Percentiles rank a stretch among this genome's conserved stretches.
Conservation (phyloP, 306 rosid genomes). For the Macrotyloma uniflorum region DNA sequence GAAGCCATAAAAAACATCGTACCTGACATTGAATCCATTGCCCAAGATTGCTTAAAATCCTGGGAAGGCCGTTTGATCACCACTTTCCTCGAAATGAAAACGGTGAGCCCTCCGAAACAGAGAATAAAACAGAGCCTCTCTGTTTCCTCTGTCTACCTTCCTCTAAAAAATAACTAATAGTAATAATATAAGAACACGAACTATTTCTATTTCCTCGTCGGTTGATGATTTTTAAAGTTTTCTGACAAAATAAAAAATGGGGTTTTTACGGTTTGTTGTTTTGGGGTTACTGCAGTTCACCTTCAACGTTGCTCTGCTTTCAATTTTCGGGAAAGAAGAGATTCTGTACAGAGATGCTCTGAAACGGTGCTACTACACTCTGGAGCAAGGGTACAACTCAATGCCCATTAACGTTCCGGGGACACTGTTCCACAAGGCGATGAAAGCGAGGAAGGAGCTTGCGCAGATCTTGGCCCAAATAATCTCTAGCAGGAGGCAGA, state of each 20-base stretch:
- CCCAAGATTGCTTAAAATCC: constrained; percentile 60
- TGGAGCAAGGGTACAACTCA: constrained; percentile 92
- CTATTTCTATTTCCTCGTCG: neutral
- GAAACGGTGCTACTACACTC: constrained; percentile 77
- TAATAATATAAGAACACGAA: neutral
- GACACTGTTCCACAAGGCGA: constrained; percentile 85
- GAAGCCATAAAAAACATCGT: constrained; percentile 59
- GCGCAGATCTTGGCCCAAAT: constrained; percentile 78
- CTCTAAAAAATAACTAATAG: neutral
- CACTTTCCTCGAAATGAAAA: constrained; percentile 90
- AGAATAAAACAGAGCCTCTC: constrained; percentile 26
- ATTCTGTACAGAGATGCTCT: constrained; percentile 73
- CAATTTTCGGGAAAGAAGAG: constrained; percentile 87
- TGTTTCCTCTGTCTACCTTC: constrained; percentile 12
- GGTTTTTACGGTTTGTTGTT: neutral
- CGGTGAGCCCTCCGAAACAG: constrained; percentile 48
- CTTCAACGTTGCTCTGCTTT: constrained; percentile 84
- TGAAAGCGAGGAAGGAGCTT: constrained; percentile 89
- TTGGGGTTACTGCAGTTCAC: constrained; percentile 63
- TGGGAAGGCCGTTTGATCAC: constrained; percentile 70
- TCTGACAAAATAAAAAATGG: constrained; percentile 8
- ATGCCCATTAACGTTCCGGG: constrained; percentile 91
- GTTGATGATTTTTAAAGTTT: neutral
- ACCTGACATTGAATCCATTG: constrained; percentile 71
- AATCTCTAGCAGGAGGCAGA: constrained; percentile 66